Evolutionary conservation across 73 alveolate genomes (phyloP).

Genomic region (Blepharisma stoltei): DNA sequence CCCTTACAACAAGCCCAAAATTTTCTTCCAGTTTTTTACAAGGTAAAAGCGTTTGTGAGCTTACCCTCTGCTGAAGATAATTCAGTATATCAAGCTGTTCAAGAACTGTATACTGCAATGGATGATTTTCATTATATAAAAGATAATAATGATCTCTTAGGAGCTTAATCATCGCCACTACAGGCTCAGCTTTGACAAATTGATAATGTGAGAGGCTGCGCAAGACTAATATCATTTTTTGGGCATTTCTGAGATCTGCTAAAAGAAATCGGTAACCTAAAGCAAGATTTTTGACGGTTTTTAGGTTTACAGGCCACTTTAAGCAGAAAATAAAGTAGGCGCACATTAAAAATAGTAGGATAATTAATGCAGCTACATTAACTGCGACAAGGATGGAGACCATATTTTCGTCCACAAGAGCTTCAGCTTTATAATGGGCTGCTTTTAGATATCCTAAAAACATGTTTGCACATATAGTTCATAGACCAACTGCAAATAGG

Average conservation of each 20-base stretch:
- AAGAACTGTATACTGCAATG: conserved; percentile 9
- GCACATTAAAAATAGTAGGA: background rate
- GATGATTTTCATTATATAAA: background rate
- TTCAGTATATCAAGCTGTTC: background rate
- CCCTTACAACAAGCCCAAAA: background rate
- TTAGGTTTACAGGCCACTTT: conserved; percentile 1
- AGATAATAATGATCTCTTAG: background rate
- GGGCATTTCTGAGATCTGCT: background rate
- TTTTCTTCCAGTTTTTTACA: background rate
- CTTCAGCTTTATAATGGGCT: background rate
- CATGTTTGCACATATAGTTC: background rate
- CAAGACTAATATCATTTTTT: background rate
- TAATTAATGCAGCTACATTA: background rate
- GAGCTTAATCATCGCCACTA: background rate
- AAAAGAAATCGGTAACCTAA: background rate
- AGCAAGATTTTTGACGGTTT: background rate
- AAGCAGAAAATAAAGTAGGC: background rate
- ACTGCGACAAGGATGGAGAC: background rate
- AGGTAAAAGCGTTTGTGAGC: background rate
- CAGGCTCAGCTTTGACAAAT: background rate
- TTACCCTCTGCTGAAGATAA: background rate
- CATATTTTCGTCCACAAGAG: background rate
- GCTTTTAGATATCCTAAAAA: background rate
- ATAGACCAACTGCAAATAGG: background rate
- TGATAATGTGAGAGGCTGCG: background rate